Conservation (phyloP, 768 basidiomycete species). For the Tubosaeta sp. region DNA sequence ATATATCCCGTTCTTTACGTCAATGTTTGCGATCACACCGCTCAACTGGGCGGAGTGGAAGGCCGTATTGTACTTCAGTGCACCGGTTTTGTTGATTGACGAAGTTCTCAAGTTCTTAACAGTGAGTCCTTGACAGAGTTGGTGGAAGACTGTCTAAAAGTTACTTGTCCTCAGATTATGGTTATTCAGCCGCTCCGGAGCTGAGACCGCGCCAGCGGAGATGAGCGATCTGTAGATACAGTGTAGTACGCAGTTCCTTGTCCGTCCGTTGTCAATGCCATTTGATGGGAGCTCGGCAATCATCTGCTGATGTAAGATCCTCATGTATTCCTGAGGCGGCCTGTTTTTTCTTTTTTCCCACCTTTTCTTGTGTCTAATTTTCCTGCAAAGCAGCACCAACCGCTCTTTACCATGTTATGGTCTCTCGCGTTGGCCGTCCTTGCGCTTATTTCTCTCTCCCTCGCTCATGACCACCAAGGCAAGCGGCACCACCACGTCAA, state of each 20-base stretch:
- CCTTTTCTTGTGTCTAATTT: slow-evolving; percentile 7
- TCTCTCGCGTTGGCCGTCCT: slow-evolving; percentile 20
- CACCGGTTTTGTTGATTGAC: slow-evolving; percentile 86
- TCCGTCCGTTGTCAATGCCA: neutral
- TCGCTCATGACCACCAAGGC: slow-evolving; percentile 20
- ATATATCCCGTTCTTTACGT: slow-evolving; percentile 94
- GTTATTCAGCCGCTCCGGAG: slow-evolving; percentile 53
- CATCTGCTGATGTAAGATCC: slow-evolving; percentile 5
- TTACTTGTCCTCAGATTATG: slow-evolving; percentile 37
- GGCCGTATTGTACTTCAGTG: slow-evolving; percentile 83
- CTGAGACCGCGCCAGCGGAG: slow-evolving; percentile 28
- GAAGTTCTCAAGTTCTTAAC: slow-evolving; percentile 84
- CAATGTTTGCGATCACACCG: slow-evolving; percentile 87
- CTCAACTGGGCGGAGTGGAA: slow-evolving; percentile 96
- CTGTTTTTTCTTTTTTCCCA: neutral
- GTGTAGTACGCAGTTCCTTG: neutral
- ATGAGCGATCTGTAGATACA: neutral
- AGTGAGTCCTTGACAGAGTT: slow-evolving; percentile 38
- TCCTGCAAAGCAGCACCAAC: slow-evolving; percentile 5
- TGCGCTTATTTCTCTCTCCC: slow-evolving; percentile 14
- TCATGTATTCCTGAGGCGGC: neutral
- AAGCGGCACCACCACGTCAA: slow-evolving; percentile 23
- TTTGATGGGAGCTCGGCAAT: slow-evolving; percentile 6
- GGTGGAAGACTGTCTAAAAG: neutral
- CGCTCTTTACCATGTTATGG: slow-evolving; percentile 27